Base-by-base conservation (phyloP, 371 early-diverging fungal species). In the Syncephalastrum monosporum region DNA sequence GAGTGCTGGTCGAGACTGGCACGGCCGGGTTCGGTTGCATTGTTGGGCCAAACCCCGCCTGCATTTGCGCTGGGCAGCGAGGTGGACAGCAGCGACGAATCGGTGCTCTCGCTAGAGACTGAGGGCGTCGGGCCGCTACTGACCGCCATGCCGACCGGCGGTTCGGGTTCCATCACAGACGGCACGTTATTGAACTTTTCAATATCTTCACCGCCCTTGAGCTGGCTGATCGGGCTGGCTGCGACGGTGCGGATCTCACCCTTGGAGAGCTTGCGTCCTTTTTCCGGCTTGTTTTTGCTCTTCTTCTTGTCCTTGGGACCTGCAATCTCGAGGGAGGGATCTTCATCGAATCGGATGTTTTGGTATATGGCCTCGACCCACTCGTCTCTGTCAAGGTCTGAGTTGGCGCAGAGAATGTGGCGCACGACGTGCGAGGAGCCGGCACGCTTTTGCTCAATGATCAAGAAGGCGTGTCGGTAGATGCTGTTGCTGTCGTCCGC, bases 401-500 rank as follows among this genome's bases (percentile, higher is more conserved):
- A 91, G 33, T 91, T 92, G 6, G 95, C 94, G 68, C 92, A 93
- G 19, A 96, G 83, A 25, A 94, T 87, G 66, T 93, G 93, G 4
- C 88, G 75, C 16, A 71, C 74, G 5, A 82, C 72, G 38, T 83
- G 81, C 42, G 83, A 84, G 33, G 86, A 86, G 23, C 79, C 78
- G 17, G 81, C 67, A 43, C 81, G 82, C 60, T 80, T 84, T 43
- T 78, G 83, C 60, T 95, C 94, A 42, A 87, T 73, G 56, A 91
- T 86, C 44, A 93, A 71, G 61, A 92, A 91, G 8, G 90, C 92
- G 59, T 91, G 91, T 6, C 91, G 81, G 64, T 87, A 88, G 23
- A 85, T 82, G 57, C 72, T 84, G 50, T 86, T 83, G 46, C 57
- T 65, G 2, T 76, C 79, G 16, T 65, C 65, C 17, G 33, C 45